A percentile compares a stretch with the other conserved stretches of the same genome.
These are phyloP conservation scores for Paralagenidium karlingii DNA, from an alignment of 352 stramenopile species.

Conservation along the genomic window DNA sequence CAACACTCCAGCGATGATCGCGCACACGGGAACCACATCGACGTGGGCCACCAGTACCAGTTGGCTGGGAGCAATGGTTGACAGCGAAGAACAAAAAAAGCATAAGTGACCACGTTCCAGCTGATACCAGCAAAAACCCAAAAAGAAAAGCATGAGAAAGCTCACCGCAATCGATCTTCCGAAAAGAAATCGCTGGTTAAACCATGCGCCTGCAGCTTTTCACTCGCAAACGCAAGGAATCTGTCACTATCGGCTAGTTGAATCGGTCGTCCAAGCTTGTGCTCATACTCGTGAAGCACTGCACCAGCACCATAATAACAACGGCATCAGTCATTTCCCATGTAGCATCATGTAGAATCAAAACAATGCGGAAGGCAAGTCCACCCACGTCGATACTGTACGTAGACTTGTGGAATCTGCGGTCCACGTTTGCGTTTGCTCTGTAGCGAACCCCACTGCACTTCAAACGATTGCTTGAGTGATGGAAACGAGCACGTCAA, in stretches of 20 bases:
- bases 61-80: conserved; percentile 10
- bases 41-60: conserved; percentile 25
- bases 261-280: too few relatives aligned
- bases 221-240: conserved; percentile 48
- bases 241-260: too few relatives aligned
- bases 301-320: too few relatives aligned
- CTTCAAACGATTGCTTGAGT: conserved; percentile 24
- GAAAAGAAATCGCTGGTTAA: conserved; percentile 53
- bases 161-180: conserved; percentile 29
- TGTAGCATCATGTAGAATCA: too few relatives aligned
- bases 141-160: not conserved
- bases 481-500: conserved; percentile 30
- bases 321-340: too few relatives aligned
- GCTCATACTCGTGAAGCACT: too few relatives aligned
- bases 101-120: too few relatives aligned
- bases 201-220: conserved; percentile 34
- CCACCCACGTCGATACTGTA: conserved; percentile 71
- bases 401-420: conserved; percentile 55
- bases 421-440: conserved; percentile 56
- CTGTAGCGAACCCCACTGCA: conserved; percentile 51
- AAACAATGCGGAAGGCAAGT: too few relatives aligned
- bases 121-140: too few relatives aligned
- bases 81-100: too few relatives aligned
- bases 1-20: conserved; percentile 93
- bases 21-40: conserved; percentile 86